Base-by-base conservation (phyloP, 805 yeast species). In the Ogataea nakhonphanomensis region DNA sequence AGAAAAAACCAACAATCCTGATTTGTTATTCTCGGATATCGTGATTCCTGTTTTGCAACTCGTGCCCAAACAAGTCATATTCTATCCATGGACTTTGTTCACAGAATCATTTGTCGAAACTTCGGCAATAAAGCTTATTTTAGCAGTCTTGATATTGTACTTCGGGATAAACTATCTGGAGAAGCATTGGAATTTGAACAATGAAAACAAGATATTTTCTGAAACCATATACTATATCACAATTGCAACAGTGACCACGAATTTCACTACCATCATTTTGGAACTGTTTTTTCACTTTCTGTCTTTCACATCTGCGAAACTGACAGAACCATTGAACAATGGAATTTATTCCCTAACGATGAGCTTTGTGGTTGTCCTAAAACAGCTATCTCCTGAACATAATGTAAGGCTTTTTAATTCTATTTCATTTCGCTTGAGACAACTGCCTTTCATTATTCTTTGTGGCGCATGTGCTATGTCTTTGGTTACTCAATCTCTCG, bases 91-190 rank as follows among this genome's bases (percentile, higher is more conserved):
- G 82, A 83, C 83, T 1, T 50, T 82, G 2, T 55, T 75, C 22
- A 70, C 81, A 2, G 71, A 86, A 1, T 74, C 82, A n/a, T 79
- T 81, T 55, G 76, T 82, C 2, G 89, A 83, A 53, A 69, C 71
- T 5, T 62, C 76, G 7, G 34, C 75, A 2, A 53, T 76, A 49
- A 66, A 73, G 29, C 73, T 74, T 44, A 4, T 73, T 11, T 38
- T 73, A 4, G 69, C 77, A 0, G 45, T 59, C 3, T 38, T 56
- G 2, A 53, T 72, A 3, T 53, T 76, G 25, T 66, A 54, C 36
- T 55, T 64, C 24, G 67, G 76, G 11, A 55, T 71, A 29, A 68
- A 65, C 28, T 76, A 74, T 48, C 64, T 74, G 24, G 79, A 76
- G 48, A 65, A 63, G 41, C 74, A 71, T 44, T 77, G 81, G 81